Evolutionary conservation across 2,329 filamentous ascomycete genomes (phyloP), one percentile per base, ranked within the genome.

Genomic region (Eutypa lata): DNA sequence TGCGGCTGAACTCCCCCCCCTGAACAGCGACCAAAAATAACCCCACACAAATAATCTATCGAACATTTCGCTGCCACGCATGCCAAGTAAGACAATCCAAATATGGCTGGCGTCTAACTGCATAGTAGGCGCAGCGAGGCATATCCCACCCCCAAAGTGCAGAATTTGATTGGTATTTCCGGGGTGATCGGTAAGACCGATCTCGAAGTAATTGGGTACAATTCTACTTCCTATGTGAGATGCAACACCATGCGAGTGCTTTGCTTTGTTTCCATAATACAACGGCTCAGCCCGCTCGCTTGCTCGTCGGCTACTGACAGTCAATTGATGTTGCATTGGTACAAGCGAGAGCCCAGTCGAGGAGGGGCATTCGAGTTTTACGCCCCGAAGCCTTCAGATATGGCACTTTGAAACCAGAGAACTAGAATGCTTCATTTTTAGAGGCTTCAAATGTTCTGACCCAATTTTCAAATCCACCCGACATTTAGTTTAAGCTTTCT

Each of bases 301-400:
- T 40, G 18, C 37, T 10, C 10, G 26, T 31, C 10, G 26, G 37
- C 37, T 11, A 7, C 38, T 10, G 6, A 10, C 26, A 31, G 26
- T 31, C n/a, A n/a, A n/a, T 31, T 10, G 26, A 31, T 10, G 26
- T 31, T 31, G 26, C 26, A 31, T 6, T 31, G 10, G 10, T 31
- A 10, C 26, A 31, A 31, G 26, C 26, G 26, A 31, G 26, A 10
- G 26, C 10, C 26, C 10, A 31, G 6, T 31, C 26, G 26, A 31
- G 26, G 6, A 31, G 10, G 26, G 26, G 6, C 10, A 31, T 31
- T 6, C 26, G 10, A 31, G 26, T 31, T n/a, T 65, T 10, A 57
- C n/a, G n/a, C n/a, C n/a, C n/a, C n/a, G n/a, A n/a, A n/a, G n/a
- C n/a, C n/a, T n/a, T n/a, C n/a, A n/a, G n/a, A n/a, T n/a, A n/a